phyloP scores from a whole-genome alignment of 495 filamentous ascomycete genomes.

The Neohortaea acidophila region DNA sequence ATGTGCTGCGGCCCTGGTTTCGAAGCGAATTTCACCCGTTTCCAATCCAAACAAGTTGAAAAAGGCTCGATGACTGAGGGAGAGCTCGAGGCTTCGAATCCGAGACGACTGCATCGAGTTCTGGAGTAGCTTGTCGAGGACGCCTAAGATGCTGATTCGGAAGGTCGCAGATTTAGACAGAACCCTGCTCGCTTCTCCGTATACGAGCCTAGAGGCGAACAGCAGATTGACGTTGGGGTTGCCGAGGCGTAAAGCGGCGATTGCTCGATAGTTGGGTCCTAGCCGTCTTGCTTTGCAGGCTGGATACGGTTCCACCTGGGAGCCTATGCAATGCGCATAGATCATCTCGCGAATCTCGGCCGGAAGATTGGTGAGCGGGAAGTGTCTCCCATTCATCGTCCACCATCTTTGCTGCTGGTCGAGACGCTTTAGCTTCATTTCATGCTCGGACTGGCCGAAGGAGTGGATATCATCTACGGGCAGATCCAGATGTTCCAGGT shows the following conservation, averaged over 20 bases:
- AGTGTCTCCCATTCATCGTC: constrained; percentile 9
- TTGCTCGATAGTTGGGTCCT: not conserved
- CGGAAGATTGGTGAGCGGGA: constrained; percentile 13
- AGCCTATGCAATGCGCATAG: constrained; percentile 8
- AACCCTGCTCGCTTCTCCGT: constrained; percentile 5
- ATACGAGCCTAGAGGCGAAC: not conserved
- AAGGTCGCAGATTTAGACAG: constrained; percentile 2
- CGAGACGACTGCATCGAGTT: not conserved
- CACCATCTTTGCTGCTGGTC: constrained; percentile 8
- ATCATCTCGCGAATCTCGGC: constrained; percentile 13
- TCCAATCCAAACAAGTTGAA: constrained; percentile 10
- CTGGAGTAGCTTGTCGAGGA: not conserved
- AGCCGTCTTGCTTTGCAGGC: not conserved
- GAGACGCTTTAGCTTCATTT: not conserved
- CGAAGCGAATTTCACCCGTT: not conserved
- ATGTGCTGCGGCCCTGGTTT: not conserved
- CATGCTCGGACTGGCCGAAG: not conserved
- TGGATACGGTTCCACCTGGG: constrained; percentile 10
- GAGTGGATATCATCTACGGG: not conserved
- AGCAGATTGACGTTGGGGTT: constrained; percentile 2
- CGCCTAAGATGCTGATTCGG: constrained; percentile 2
- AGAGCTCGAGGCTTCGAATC: constrained; percentile 11
- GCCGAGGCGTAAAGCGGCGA: not conserved
- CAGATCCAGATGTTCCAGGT: not conserved
- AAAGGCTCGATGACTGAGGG: constrained; percentile 8